A percentile compares a stretch with the other conserved stretches of the same genome.
Conservation (phyloP, 768 basidiomycete species). For the Collybiopsis luxurians region DNA sequence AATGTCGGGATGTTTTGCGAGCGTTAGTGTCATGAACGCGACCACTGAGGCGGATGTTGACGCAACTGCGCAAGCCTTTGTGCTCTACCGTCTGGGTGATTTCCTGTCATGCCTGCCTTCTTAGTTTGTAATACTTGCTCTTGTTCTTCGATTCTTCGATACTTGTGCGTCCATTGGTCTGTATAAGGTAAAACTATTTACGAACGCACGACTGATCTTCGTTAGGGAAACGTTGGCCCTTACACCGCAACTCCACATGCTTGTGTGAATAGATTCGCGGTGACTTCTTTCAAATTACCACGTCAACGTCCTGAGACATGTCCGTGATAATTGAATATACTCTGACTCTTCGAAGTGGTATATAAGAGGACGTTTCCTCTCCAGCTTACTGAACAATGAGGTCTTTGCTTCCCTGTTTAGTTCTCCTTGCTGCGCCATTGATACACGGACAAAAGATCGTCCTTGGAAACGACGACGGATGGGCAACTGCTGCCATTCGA, state of each 20-base stretch:
- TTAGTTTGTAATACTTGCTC: background rate
- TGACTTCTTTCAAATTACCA: too few relatives aligned
- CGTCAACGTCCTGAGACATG: background rate
- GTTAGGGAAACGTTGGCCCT: too few relatives aligned
- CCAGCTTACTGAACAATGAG: background rate
- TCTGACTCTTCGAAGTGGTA: too few relatives aligned
- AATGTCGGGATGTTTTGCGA: slow-evolving; percentile 40
- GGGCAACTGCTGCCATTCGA: slow-evolving; percentile 46
- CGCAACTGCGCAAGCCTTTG: slow-evolving; percentile 36
- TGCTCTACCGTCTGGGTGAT: slow-evolving; percentile 30
- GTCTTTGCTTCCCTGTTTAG: background rate
- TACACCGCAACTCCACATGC: too few relatives aligned
- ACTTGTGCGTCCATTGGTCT: background rate
- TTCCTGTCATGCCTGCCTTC: slow-evolving; percentile 21
- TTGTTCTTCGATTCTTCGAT: background rate
- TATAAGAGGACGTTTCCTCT: background rate
- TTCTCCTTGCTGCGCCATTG: background rate
- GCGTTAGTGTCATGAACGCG: slow-evolving; percentile 46
- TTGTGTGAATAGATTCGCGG: too few relatives aligned
- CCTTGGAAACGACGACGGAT: slow-evolving; percentile 34
- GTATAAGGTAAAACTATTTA: too few relatives aligned
- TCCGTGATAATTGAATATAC: background rate
- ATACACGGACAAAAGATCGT: slow-evolving; percentile 13
- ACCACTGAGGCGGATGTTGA: slow-evolving; percentile 41
- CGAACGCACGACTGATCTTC: too few relatives aligned